phyloP scores from a whole-genome alignment of 176 grass and related monocot species.

The Phoenix roebelenii region DNA sequence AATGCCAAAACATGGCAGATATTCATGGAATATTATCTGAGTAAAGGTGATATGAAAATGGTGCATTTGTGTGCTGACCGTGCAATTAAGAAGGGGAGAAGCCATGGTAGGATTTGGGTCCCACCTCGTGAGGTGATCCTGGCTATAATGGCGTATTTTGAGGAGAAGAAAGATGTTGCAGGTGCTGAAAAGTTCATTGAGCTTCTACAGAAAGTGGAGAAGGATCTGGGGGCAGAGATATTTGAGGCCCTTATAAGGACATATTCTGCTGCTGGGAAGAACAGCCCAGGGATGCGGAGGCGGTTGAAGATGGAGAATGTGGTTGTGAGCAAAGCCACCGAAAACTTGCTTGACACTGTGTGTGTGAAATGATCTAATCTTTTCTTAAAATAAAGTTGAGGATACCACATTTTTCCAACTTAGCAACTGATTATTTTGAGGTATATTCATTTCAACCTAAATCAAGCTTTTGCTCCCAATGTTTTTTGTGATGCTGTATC shows the following conservation, averaged over 20 bases:
- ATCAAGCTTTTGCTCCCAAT: too few relatives aligned
- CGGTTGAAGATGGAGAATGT: slow-evolving; percentile 74
- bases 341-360: slow-evolving; percentile 45
- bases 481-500: too few relatives aligned
- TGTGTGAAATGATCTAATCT: slow-evolving; percentile 19
- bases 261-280: slow-evolving; percentile 58
- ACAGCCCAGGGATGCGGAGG: slow-evolving; percentile 53
- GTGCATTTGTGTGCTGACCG: slow-evolving; percentile 60
- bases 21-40: slow-evolving; percentile 75
- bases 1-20: slow-evolving; percentile 92
- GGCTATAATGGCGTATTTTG: slow-evolving; percentile 58
- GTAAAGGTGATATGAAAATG: slow-evolving; percentile 65
- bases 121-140: slow-evolving; percentile 26
- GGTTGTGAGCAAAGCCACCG: slow-evolving; percentile 27
- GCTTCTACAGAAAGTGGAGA: slow-evolving; percentile 46
- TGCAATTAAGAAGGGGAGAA: slow-evolving; percentile 90
- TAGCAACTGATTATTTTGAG: too few relatives aligned
- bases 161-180: slow-evolving; percentile 45
- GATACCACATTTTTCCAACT: too few relatives aligned
- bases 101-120: slow-evolving; percentile 50
- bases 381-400: too few relatives aligned
- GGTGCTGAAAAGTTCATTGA: slow-evolving; percentile 58
- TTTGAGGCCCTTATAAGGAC: slow-evolving; percentile 54
- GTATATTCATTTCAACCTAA: too few relatives aligned
- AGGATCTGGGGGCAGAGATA: slow-evolving; percentile 38